A percentile compares a stretch with the other conserved stretches of the same genome.
Evolutionary conservation across 2,329 filamentous ascomycete genomes (phyloP).

Genomic region (Huntiella decipiens): DNA sequence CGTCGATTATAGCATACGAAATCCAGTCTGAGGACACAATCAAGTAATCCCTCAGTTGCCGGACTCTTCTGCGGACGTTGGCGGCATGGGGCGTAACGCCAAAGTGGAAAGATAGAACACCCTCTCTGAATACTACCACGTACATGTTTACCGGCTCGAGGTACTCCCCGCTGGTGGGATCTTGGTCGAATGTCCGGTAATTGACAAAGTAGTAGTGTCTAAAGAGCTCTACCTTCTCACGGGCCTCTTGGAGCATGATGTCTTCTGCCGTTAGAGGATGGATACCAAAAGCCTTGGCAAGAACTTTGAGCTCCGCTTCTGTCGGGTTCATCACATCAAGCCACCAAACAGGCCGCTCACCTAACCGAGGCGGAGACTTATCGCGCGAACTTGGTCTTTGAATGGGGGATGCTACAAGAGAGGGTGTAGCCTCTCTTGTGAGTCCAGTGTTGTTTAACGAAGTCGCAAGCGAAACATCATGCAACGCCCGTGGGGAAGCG

Average conservation of each 20-base stretch:
- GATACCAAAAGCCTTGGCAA: slow-evolving; percentile 85
- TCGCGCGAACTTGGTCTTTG: slow-evolving; percentile 13
- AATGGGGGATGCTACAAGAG: background rate
- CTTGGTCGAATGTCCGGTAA: slow-evolving; percentile 94
- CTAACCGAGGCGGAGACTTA: slow-evolving; percentile 36
- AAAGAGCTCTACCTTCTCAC: slow-evolving; percentile 95
- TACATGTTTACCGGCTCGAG: slow-evolving; percentile 96
- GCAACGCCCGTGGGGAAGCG: too few relatives aligned
- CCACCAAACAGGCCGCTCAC: slow-evolving; percentile 89
- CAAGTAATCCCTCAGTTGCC: slow-evolving; percentile 84
- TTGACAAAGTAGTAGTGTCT: slow-evolving; percentile 97
- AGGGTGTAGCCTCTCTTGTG: background rate
- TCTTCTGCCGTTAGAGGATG: slow-evolving; percentile 91
- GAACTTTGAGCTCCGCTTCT: slow-evolving; percentile 84
- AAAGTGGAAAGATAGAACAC: slow-evolving; percentile 91
- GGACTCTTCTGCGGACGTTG: slow-evolving; percentile 83
- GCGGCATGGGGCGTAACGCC: slow-evolving; percentile 90
- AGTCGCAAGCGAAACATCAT: too few relatives aligned
- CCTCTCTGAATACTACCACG: slow-evolving; percentile 87
- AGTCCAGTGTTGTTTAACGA: too few relatives aligned
- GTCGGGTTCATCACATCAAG: slow-evolving; percentile 81
- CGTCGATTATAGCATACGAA: slow-evolving; percentile 92
- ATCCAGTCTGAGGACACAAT: slow-evolving; percentile 94
- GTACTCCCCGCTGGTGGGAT: slow-evolving; percentile 72
- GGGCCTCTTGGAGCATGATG: slow-evolving; percentile 91